Evolutionary conservation across 345 rosid species (phyloP).

Genomic region (Nephelium lappaceum): DNA sequence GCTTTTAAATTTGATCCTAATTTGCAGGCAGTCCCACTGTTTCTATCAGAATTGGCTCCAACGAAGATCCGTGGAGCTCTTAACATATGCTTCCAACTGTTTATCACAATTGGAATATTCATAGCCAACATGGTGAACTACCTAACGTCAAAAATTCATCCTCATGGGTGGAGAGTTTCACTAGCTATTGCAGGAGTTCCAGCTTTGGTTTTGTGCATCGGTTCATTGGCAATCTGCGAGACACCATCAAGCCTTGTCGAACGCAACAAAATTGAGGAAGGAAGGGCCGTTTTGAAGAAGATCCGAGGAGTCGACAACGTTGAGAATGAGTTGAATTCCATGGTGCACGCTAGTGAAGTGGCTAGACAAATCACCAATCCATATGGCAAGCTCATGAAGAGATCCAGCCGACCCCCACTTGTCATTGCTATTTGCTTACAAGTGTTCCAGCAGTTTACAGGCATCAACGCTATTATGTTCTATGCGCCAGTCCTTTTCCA

Average conservation of each 20-base stretch:
- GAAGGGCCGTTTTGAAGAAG: constrained; percentile 41
- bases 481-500: constrained; percentile 71
- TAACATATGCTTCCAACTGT: constrained; percentile 66
- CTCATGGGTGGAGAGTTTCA: constrained; percentile 49
- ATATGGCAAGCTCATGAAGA: constrained; percentile 45
- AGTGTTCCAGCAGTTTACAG: constrained; percentile 49
- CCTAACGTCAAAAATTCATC: constrained; percentile 33
- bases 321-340: constrained; percentile 34
- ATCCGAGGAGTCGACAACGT: constrained; percentile 47
- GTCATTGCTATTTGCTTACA: constrained; percentile 42
- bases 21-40: constrained; percentile 54
- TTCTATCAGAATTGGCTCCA: constrained; percentile 57
- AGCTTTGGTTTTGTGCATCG: constrained; percentile 44
- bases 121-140: constrained; percentile 59
- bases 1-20: no score
- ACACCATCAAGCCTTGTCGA: constrained; percentile 74
- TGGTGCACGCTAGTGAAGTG: constrained; percentile 36
- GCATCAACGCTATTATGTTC: constrained; percentile 55
- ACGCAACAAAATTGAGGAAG: constrained; percentile 45
- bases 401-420: constrained; percentile 39
- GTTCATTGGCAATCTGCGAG: constrained; percentile 52
- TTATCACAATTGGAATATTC: constrained; percentile 69
- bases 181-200: constrained; percentile 47
- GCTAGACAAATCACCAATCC: constrained; percentile 48
- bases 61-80: constrained; percentile 44